phyloP scores from a whole-genome alignment of 306 rosid genomes.

The Lathyrus sativus region DNA sequence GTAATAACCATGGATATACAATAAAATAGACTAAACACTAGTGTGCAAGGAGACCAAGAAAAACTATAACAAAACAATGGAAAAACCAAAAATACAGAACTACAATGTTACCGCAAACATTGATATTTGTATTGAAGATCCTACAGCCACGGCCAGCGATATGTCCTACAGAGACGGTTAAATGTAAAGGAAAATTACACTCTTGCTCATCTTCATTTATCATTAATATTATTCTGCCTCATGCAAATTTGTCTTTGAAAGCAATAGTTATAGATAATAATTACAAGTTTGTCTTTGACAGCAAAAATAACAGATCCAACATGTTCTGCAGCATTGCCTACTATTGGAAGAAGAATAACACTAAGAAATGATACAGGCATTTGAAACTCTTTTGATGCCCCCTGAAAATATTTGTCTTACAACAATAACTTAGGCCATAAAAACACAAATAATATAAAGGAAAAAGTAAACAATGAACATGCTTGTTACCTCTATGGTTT shows the following conservation, averaged over 20 bases:
- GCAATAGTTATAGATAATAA: constrained; percentile 39
- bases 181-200: background rate
- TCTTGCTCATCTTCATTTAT: constrained; percentile 3
- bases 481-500: constrained; percentile 61
- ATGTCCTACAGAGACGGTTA: constrained; percentile 52
- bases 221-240: background rate
- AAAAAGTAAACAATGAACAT: constrained; percentile 12
- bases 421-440: background rate
- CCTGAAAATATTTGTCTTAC: constrained; percentile 44
- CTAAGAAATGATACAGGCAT: constrained; percentile 68
- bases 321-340: constrained; percentile 77
- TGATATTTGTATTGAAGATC: constrained; percentile 72
- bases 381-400: constrained; percentile 60
- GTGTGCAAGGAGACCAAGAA: background rate
- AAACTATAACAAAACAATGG: background rate
- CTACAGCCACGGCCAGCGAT: constrained; percentile 68
- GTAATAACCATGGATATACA: constrained; percentile 9
- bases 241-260: constrained; percentile 55
- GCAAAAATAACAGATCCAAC: constrained; percentile 73
- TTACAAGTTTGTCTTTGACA: constrained; percentile 75
- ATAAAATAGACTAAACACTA: background rate
- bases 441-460: constrained; percentile 1
- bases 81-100: background rate
- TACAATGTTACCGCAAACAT: constrained; percentile 63
- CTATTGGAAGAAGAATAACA: constrained; percentile 65